Evolutionary conservation across 768 basidiomycete genomes (phyloP), one percentile per base, ranked within the genome.

Genomic region (Thelephora aurantiotincta): DNA sequence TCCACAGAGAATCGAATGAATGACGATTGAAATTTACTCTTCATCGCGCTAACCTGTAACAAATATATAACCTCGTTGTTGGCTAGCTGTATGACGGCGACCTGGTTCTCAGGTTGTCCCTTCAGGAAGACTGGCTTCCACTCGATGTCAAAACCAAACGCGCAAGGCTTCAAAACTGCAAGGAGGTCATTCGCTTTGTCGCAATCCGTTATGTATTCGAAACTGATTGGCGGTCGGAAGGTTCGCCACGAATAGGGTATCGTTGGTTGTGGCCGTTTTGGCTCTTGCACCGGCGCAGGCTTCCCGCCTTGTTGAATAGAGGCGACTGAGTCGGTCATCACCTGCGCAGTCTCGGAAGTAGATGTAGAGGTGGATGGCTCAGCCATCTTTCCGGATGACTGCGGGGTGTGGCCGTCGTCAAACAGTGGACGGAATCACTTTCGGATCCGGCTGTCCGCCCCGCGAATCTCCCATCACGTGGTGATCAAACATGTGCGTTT

Each of bases 51-150:
- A 46, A 88, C 55, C 52, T 89, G 86, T 5, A 87, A 59, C 3
- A 89, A 73, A 22, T 82, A 61, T 19, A 85, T 73, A 11, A 60
- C 65, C 3, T 74, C 58, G 3, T 63, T 56, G 51, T 68, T 76
- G 2, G 83, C 80, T 14, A 89, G 70, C 58, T 90, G 86, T 3
- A 89, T 69, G 19, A 89, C 69, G 2, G 87, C 77, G 16, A 84
- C 78, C 19, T 71, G 80, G 56, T 88, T 82, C 60, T 79, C 73
- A 22, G 62, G 55, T 20, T 62, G 57, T 16, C 79, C 76, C 56
- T 74, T 78, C 42, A 53, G 51, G 54, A 63, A 77, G 16, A 56
- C 74, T 0, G 87, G 87, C 50, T 71, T 76, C 85, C 87, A 89
- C 62, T 90, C 87, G 34, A 85, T 66, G 57, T 90, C 87, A 52